Evolutionary conservation across 176 grass and related monocot species (phyloP), one percentile per base, ranked within the genome.

Genomic region (Miscanthus lutarioriparius): DNA sequence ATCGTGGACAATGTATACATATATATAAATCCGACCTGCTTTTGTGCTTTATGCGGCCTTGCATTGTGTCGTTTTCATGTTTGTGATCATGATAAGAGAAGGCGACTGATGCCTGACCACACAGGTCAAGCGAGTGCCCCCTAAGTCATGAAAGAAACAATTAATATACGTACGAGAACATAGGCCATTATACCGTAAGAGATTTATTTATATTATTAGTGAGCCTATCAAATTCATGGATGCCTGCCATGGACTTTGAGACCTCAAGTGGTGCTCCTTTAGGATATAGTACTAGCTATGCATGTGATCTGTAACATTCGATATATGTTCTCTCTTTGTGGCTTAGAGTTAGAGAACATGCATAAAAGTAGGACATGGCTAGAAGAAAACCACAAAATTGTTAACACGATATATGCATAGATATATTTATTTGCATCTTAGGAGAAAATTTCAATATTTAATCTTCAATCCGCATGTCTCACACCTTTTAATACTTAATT

Each of bases 31-130:
- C 5, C 37, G 7, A 39, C 37, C 37, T 39, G 37, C 37, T 39
- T 39, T 39, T 39, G 37, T 39, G 37, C 37, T 39, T 39, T 39
- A 39, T 39, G 37, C 37, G 37, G 6, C 37, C 37, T 39, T 39
- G 27, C 47, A 33, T 27, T 19, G 27, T 27, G 76, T 72, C 67
- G 33, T 39, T 86, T 80, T 80, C 84, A 19, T 20, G 32, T 22
- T 47, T 72, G n/a, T 61, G 28, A 64, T 86, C 85, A 81, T 74
- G 69, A 80, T 74, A 81, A 75, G 43, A 27, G 58, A 86, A 28
- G 44, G 59, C 14, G 61, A 80, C 68, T 10, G 59, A 64, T 40
- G 69, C 33, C 11, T 56, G 25, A 10, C 16, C 35, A 64, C 2
- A 33, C 32, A 39, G 47, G 61, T 14, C 47, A 85, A 69, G 64